A percentile compares a stretch with the other conserved stretches of the same genome.
These are phyloP conservation scores for Naumovozyma castellii DNA, from an alignment of 805 yeast species.

Conservation along the genomic window DNA sequence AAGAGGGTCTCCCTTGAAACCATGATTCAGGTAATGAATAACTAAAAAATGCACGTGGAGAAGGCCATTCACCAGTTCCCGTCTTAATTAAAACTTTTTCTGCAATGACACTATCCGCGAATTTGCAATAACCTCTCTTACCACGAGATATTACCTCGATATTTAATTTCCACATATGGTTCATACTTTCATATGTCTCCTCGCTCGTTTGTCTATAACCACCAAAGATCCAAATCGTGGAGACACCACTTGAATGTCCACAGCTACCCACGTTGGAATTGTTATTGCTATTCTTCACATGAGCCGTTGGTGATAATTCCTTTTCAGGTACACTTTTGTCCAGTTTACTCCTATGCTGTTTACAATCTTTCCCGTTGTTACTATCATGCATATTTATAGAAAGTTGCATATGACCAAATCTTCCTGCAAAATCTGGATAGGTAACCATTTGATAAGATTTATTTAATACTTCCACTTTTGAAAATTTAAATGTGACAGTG, in stretches of 20 bases:
- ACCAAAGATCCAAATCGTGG: constrained; percentile 35
- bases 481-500: constrained; percentile 38
- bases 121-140: constrained; percentile 29
- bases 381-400: constrained; percentile 10
- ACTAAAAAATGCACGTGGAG: constrained; percentile 32
- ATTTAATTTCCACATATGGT: constrained; percentile 37
- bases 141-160: constrained; percentile 31
- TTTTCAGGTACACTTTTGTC: no score
- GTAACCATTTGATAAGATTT: constrained; percentile 25
- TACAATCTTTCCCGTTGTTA: no score
- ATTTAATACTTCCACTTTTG: constrained; percentile 34
- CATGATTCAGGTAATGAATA: constrained; percentile 19
- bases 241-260: constrained; percentile 4
- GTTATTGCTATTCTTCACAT: background rate
- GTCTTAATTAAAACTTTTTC: constrained; percentile 17
- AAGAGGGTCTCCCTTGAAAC: constrained; percentile 5
- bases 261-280: background rate
- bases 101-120: constrained; percentile 31
- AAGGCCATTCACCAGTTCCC: constrained; percentile 21
- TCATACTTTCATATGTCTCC: constrained; percentile 29
- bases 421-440: constrained; percentile 29
- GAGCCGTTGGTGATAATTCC: no score
- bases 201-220: constrained; percentile 34
- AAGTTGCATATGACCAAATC: constrained; percentile 35
- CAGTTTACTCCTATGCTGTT: no score